A percentile compares a stretch with the other conserved stretches of the same genome.
Conservation (phyloP, 2,329 filamentous ascomycete species). For the Verticillium tricorpus region DNA sequence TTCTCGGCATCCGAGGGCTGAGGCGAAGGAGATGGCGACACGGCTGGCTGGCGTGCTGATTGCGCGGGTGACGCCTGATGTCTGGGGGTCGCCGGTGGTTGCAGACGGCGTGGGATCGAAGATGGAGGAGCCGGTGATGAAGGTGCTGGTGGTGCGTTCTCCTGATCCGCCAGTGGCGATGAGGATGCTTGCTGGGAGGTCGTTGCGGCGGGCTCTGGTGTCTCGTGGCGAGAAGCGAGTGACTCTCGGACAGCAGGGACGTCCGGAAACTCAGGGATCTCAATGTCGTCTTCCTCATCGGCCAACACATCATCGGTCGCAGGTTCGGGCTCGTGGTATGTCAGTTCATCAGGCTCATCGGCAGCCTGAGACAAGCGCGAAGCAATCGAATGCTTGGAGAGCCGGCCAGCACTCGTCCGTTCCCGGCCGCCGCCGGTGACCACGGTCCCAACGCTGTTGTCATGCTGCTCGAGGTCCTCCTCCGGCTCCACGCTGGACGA, state of each 20-base stretch:
- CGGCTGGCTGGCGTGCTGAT: constrained; percentile 46
- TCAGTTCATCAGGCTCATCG: constrained; percentile 18
- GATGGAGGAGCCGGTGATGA: constrained; percentile 12
- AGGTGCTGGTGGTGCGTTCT: constrained; percentile 18
- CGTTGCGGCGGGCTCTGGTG: constrained; percentile 7
- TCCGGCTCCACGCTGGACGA: neutral
- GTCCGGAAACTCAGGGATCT: neutral
- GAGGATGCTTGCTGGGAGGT: neutral
- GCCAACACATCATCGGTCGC: constrained; percentile 1
- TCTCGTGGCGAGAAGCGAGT: constrained; percentile 10
- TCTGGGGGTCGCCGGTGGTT: constrained; percentile 38
- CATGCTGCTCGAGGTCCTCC: neutral
- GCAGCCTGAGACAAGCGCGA: constrained; percentile 15
- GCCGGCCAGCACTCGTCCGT: constrained; percentile 26
- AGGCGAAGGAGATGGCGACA: constrained; percentile 63
- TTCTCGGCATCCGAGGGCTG: constrained; percentile 81
- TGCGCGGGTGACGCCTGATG: constrained; percentile 37
- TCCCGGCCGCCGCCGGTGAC: constrained; percentile 18
- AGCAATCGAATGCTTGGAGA: constrained; percentile 23
- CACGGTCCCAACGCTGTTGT: constrained; percentile 22
- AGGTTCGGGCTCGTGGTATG: constrained; percentile 11
- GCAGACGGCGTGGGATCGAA: constrained; percentile 7
- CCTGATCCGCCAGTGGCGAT: constrained; percentile 5
- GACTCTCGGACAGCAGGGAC: constrained; percentile 6
- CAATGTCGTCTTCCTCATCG: constrained; percentile 4